Conservation (phyloP, 1,284 basidiomycete genomes). For the Cutaneotrichosporon mucoides region DNA sequence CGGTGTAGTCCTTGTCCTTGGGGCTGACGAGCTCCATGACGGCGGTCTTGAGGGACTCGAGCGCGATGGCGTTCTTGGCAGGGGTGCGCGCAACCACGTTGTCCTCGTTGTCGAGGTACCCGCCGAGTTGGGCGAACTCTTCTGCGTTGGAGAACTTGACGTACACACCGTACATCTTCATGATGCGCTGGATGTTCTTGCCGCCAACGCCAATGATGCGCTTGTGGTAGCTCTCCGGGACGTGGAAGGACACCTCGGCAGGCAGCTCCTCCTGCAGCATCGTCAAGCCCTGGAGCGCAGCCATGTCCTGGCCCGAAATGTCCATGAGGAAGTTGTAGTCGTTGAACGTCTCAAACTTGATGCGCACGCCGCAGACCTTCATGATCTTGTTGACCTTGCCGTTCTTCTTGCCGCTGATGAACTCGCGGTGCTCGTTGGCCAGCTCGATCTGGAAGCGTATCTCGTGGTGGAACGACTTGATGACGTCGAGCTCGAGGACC, state of each 20-base stretch:
- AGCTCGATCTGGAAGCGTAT: slow-evolving; percentile 98
- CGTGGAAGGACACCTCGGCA: slow-evolving; percentile 98
- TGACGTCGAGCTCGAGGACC: slow-evolving; percentile 83
- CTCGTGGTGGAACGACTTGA: slow-evolving; percentile 89
- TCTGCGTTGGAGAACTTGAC: slow-evolving; percentile 99
- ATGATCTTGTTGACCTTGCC: slow-evolving; percentile 99
- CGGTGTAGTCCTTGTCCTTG: slow-evolving; percentile 67
- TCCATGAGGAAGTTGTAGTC: slow-evolving; percentile 99
- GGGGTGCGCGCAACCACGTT: slow-evolving; percentile 97
- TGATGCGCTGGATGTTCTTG: slow-evolving; percentile 97
- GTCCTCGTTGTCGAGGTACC: slow-evolving; percentile 96
- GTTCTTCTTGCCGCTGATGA: slow-evolving; percentile 97
- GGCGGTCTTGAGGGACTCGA: slow-evolving; percentile 91
- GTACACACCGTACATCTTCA: slow-evolving; percentile 99
- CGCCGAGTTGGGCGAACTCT: slow-evolving; percentile 90
- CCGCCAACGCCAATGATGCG: slow-evolving; percentile 98
- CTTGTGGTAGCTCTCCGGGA: slow-evolving; percentile 97
- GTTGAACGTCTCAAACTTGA: slow-evolving; percentile 98
- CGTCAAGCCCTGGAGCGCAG: slow-evolving; percentile 80
- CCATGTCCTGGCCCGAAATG: slow-evolving; percentile 73
- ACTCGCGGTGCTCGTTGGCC: slow-evolving; percentile 95
- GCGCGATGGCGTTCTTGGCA: slow-evolving; percentile 92
- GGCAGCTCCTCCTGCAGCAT: slow-evolving; percentile 94
- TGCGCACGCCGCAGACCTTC: slow-evolving; percentile 92
- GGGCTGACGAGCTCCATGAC: slow-evolving; percentile 98